phyloP scores from a whole-genome alignment of 1,284 basidiomycete species.

The Ganoderma boninense region DNA sequence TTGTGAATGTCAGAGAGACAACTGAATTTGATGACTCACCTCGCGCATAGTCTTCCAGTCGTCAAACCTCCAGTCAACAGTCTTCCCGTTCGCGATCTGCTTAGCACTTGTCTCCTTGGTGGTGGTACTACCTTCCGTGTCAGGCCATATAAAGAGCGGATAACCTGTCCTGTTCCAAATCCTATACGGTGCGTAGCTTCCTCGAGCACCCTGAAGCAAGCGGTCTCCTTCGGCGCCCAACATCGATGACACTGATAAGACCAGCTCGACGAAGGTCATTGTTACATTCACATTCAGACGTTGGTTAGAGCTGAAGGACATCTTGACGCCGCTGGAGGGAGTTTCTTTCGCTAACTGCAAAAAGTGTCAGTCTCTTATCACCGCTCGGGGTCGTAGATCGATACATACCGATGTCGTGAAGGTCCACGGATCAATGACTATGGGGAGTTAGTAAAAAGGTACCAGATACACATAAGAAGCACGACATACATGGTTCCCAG shows the following conservation, averaged over 20 bases:
- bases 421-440: slow-evolving; percentile 97
- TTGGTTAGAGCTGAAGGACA: slow-evolving; percentile 81
- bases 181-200: slow-evolving; percentile 92
- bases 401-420: slow-evolving; percentile 76
- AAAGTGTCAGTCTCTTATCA: not conserved
- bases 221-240: slow-evolving; percentile 80
- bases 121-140: slow-evolving; percentile 62
- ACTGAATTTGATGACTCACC: slow-evolving; percentile 51
- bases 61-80: slow-evolving; percentile 96
- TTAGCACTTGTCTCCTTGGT: slow-evolving; percentile 56
- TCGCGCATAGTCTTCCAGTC: slow-evolving; percentile 97
- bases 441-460: slow-evolving; percentile 7
- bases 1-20: not conserved
- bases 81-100: slow-evolving; percentile 77
- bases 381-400: slow-evolving; percentile 3
- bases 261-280: slow-evolving; percentile 91
- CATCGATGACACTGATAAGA: slow-evolving; percentile 77
- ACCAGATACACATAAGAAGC: not conserved
- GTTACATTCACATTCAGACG: slow-evolving; percentile 94
- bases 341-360: slow-evolving; percentile 62
- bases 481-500: slow-evolving; percentile 90
- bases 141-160: slow-evolving; percentile 84
- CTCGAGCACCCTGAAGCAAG: slow-evolving; percentile 78
- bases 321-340: slow-evolving; percentile 61
- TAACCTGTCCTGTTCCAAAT: slow-evolving; percentile 94